Conservation (phyloP, 441 rosid genomes). For the Manihot esculenta region DNA sequence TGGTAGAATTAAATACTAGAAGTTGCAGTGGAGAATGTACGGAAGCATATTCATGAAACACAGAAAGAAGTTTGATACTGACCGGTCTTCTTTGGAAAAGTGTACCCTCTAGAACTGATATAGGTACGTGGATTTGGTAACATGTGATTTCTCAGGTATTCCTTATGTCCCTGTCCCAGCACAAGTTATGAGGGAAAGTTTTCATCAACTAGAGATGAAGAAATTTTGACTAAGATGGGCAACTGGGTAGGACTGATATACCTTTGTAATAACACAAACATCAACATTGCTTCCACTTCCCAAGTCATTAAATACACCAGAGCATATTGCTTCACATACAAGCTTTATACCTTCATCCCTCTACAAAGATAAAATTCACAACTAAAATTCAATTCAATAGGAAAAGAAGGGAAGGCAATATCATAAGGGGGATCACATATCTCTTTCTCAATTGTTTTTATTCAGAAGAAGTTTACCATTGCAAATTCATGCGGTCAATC, state of each 20-base stretch:
- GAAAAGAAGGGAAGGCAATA: not conserved
- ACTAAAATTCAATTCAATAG: constrained; percentile 7
- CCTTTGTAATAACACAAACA: constrained; percentile 95
- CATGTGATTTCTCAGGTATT: constrained; percentile 86
- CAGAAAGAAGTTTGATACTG: constrained; percentile 13
- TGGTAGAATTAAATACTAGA: not conserved
- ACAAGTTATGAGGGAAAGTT: constrained; percentile 17
- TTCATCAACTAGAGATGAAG: constrained; percentile 10
- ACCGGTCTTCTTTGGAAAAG: constrained; percentile 84
- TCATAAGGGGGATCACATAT: not conserved
- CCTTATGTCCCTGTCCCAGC: constrained; percentile 70
- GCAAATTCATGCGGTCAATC: not conserved
- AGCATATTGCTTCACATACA: constrained; percentile 80
- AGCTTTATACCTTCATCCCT: constrained; percentile 84
- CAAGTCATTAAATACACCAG: constrained; percentile 91
- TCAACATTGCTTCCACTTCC: constrained; percentile 99
- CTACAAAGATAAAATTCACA: constrained; percentile 39
- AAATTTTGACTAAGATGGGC: not conserved
- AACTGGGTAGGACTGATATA: constrained; percentile 26
- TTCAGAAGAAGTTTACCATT: not conserved
- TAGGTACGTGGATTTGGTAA: constrained; percentile 89
- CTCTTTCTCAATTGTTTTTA: not conserved
- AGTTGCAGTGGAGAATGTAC: not conserved
- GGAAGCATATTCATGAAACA: not conserved
- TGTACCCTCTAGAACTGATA: constrained; percentile 59